Percentiles rank a stretch among this genome's conserved stretches.
These are phyloP conservation scores for Pichia manshurica DNA, from an alignment of 805 yeast genomes.

Conservation along the genomic window DNA sequence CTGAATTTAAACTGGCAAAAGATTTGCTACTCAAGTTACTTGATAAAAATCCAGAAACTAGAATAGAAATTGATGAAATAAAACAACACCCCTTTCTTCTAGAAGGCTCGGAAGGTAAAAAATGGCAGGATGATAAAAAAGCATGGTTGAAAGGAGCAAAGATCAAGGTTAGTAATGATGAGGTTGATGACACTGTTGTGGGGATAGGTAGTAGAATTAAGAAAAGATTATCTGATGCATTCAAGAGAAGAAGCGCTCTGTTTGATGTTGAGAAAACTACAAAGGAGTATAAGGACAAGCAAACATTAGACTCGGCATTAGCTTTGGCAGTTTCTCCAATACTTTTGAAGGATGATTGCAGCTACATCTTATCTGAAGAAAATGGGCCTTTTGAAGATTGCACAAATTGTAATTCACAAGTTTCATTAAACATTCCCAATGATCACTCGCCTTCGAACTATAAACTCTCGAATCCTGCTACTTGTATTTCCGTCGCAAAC, in stretches of 20 bases:
- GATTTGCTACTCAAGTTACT: constrained; percentile 60
- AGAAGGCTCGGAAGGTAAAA: constrained; percentile 25
- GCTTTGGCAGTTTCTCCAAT: background rate
- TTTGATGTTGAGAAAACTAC: background rate
- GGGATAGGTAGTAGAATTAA: constrained; percentile 71
- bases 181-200: constrained; percentile 68
- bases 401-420: constrained; percentile 2
- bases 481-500: background rate
- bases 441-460: background rate
- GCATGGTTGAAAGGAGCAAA: constrained; percentile 32
- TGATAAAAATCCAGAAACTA: constrained; percentile 58
- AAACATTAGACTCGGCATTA: background rate
- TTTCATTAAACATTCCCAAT: constrained; percentile 1
- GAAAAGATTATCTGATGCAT: constrained; percentile 43
- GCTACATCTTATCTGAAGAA: constrained; percentile 17
- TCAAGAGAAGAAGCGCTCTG: constrained; percentile 10
- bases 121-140: constrained; percentile 22
- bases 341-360: constrained; percentile 13
- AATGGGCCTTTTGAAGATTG: background rate
- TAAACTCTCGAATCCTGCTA: background rate
- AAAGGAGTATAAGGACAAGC: background rate
- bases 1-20: constrained; percentile 36
- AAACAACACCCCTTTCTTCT: constrained; percentile 65
- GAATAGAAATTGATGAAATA: constrained; percentile 67
- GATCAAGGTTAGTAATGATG: constrained; percentile 59